Evolutionary conservation across 441 rosid genomes (phyloP).

Genomic region (Brassica hybrid): DNA sequence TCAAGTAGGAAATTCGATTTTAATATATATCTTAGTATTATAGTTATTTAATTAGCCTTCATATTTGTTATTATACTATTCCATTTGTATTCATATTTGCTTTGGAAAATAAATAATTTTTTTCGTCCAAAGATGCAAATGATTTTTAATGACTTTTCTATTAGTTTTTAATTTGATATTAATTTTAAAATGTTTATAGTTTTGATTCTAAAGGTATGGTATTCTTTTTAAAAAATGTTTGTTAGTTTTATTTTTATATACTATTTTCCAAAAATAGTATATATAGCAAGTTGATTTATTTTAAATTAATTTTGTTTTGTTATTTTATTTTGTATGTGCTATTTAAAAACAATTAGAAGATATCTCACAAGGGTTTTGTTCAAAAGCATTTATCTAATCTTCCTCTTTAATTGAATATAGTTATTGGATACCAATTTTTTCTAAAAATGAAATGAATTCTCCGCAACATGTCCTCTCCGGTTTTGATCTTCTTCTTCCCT

Average conservation of each 20-base stretch:
- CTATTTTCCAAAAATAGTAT: too few species aligned
- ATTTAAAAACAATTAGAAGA: too few species aligned
- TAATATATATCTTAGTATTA: too few species aligned
- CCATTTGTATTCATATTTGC: background rate
- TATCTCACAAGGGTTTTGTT: too few species aligned
- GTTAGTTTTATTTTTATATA: too few species aligned
- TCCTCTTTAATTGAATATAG: slow-evolving; percentile 35
- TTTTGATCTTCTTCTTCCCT: background rate
- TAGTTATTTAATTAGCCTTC: background rate
- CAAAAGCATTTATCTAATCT: slow-evolving; percentile 21
- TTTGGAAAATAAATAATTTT: background rate
- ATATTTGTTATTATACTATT: background rate
- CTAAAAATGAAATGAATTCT: slow-evolving; percentile 24
- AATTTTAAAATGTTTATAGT: too few species aligned
- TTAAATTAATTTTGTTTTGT: too few species aligned
- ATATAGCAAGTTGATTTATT: too few species aligned
- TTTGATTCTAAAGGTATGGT: too few species aligned
- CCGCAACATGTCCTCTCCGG: slow-evolving; percentile 1
- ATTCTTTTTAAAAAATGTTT: too few species aligned
- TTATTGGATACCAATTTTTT: slow-evolving; percentile 12
- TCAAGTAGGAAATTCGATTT: too few species aligned
- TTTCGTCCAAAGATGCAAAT: background rate
- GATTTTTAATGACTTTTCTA: background rate
- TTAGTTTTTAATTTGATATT: background rate
- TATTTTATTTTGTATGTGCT: too few species aligned